Evolutionary conservation across 2,329 filamentous ascomycete genomes (phyloP).

Genomic region (Juglanconis oblonga): DNA sequence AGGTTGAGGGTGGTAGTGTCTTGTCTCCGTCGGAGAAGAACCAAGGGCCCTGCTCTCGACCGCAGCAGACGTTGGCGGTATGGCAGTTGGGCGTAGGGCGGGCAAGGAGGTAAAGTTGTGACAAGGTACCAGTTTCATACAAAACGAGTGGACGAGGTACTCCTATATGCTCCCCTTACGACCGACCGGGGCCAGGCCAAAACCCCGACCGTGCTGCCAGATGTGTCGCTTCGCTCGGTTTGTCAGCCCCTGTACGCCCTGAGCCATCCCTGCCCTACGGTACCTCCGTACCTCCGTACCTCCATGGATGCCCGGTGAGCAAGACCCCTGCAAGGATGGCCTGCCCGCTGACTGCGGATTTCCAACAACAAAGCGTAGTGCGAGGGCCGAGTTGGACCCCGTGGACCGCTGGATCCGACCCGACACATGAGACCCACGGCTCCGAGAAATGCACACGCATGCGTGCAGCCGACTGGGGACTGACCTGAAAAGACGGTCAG

Average conservation of each 20-base stretch:
- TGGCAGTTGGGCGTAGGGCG: constrained; percentile 7
- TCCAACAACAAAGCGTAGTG: constrained; percentile 1
- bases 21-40: constrained; percentile 7
- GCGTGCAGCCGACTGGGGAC: constrained; percentile 1
- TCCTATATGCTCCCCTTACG: not conserved
- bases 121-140: constrained; percentile 6
- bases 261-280: not conserved
- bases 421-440: constrained; percentile 8
- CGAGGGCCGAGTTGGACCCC: constrained; percentile 18
- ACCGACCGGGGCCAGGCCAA: constrained; percentile 18
- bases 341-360: constrained; percentile 18
- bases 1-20: not conserved
- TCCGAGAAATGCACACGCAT: constrained; percentile 10
- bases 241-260: constrained; percentile 15
- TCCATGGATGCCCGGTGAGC: too few species aligned
- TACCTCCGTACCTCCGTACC: not conserved
- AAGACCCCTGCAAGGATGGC: not conserved
- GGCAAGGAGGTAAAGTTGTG: constrained; percentile 11
- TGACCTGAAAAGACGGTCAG: constrained; percentile 11
- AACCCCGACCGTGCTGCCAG: constrained; percentile 14
- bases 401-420: constrained; percentile 12
- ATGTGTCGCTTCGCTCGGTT: constrained; percentile 7
- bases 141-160: constrained; percentile 11
- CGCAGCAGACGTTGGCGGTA: constrained; percentile 1
- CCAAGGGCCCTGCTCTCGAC: constrained; percentile 1